Evolutionary conservation across 306 rosid genomes (phyloP), one percentile per base, ranked within the genome.

Genomic region (Rosa lucieae): DNA sequence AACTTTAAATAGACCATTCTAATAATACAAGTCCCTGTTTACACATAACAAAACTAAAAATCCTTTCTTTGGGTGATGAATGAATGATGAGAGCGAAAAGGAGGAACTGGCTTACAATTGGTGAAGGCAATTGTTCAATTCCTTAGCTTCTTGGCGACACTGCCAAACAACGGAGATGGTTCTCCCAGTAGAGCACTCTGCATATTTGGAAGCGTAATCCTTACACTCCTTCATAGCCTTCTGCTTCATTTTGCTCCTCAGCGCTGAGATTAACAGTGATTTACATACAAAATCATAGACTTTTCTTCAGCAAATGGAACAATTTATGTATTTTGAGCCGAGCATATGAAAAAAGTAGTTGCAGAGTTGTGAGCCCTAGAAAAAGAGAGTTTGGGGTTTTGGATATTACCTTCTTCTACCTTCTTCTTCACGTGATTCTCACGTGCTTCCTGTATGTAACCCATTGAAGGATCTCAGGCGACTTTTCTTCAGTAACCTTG

Each of bases 371-470:
- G 37, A 32, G 37, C 37, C 37, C 37, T 32, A 32, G 37, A 26
- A 15, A 20, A 74, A 56, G 40, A 72, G 32, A 20, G 32, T 62
- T 21, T 21, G 67, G 61, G 53, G 52, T 42, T 61, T 42, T 40
- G 32, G 10, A 26, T 12, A 8, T 80, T 61, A 95, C 98, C 99
- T 93, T 91, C 98, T 84, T 93, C 99, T 3, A 86, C 99, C 80
- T 95, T 95, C 97, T 95, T 95, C 96, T 95, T 95, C 59, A 93
- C 99, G 73, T 93, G 98, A 87, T 95, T 95, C 66, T 93, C 87
- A 47, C 98, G 97, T 58, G 99, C 99, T 62, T 95, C 92, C 81
- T 93, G 90, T 47, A 93, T 44, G 82, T 82, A 88, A 7, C 99
- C 96, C 99, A 93, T 95, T 59, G 58, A 67, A 58, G 35, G 51